Evolutionary conservation across 73 alveolate species (phyloP).

Genomic region (Breviolum minutum): DNA sequence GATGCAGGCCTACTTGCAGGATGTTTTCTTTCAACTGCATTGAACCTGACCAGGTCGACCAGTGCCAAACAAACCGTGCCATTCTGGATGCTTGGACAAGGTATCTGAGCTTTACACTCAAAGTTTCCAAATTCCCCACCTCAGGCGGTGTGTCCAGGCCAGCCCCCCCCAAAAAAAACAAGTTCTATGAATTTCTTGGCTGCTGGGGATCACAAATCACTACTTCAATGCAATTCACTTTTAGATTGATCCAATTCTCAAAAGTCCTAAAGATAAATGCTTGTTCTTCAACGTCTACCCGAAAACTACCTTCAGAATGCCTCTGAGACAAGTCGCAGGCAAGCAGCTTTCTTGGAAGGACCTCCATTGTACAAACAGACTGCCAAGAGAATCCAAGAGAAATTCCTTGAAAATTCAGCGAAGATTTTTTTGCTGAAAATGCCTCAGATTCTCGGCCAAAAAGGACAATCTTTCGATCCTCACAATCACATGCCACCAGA

Average conservation of each 20-base stretch:
- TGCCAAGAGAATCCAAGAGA: background rate
- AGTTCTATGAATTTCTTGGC: too few relatives aligned
- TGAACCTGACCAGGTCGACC: background rate
- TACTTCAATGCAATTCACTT: too few relatives aligned
- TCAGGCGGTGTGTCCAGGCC: background rate
- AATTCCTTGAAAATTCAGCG: too few relatives aligned
- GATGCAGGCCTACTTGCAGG: conserved; percentile 42
- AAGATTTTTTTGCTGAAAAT: background rate
- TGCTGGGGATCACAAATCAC: too few relatives aligned
- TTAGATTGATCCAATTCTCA: too few relatives aligned
- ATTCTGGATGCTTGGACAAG: too few relatives aligned
- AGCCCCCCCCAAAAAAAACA: too few relatives aligned
- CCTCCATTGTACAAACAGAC: background rate
- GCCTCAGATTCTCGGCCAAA: conserved; percentile 41
- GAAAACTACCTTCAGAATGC: background rate
- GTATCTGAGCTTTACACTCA: background rate
- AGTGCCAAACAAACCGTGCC: background rate
- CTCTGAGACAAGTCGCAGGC: conserved; percentile 11
- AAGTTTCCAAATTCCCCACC: conserved; percentile 80
- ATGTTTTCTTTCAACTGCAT: conserved; percentile 27
- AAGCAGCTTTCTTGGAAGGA: conserved; percentile 40
- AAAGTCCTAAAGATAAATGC: background rate
- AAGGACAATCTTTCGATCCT: conserved; percentile 44
- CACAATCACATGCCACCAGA: background rate
- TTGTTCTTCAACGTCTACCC: too few relatives aligned